These are phyloP conservation scores for Globisporangium orthogonon DNA, from an alignment of 352 stramenopile species.

Conservation along the genomic window DNA sequence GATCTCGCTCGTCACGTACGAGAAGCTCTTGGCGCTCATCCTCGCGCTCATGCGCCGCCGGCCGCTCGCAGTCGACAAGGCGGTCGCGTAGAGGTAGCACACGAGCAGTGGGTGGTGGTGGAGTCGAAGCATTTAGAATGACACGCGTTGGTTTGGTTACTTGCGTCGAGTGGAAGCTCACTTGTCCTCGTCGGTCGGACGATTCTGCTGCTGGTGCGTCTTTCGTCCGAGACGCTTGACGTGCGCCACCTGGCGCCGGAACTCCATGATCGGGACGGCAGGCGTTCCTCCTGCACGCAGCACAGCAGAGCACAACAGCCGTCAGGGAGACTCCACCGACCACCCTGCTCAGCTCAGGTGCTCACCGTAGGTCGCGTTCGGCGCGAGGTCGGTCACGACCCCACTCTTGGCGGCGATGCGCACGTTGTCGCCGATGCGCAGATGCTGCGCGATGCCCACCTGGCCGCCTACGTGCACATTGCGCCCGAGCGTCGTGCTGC, in stretches of 20 bases:
- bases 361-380: slow-evolving; percentile 54
- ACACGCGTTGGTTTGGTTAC: background rate
- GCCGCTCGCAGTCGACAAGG: slow-evolving; percentile 27
- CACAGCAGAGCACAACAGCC: background rate
- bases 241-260: slow-evolving; percentile 60
- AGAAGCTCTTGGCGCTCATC: slow-evolving; percentile 81
- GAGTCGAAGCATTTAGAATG: background rate
- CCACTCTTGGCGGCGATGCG: slow-evolving; percentile 84
- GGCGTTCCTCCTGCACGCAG: slow-evolving; percentile 46
- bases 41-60: slow-evolving; percentile 36
- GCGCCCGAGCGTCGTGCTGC: slow-evolving; percentile 68
- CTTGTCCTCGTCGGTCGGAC: background rate
- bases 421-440: slow-evolving; percentile 74
- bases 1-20: slow-evolving; percentile 92
- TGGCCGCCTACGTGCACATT: slow-evolving; percentile 79
- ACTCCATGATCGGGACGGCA: slow-evolving; percentile 76
- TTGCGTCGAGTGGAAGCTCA: background rate
- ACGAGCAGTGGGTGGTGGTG: too few relatives aligned
- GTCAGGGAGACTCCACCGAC: background rate
- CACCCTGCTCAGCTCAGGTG: too few relatives aligned
- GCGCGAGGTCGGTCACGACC: slow-evolving; percentile 64
- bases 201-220: slow-evolving; percentile 4
- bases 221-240: slow-evolving; percentile 31
- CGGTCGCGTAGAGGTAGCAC: slow-evolving; percentile 19
- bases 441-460: slow-evolving; percentile 78